These are phyloP conservation scores for Cyberlindnera maritima DNA, from an alignment of 805 yeast genomes.

Conservation along the genomic window DNA sequence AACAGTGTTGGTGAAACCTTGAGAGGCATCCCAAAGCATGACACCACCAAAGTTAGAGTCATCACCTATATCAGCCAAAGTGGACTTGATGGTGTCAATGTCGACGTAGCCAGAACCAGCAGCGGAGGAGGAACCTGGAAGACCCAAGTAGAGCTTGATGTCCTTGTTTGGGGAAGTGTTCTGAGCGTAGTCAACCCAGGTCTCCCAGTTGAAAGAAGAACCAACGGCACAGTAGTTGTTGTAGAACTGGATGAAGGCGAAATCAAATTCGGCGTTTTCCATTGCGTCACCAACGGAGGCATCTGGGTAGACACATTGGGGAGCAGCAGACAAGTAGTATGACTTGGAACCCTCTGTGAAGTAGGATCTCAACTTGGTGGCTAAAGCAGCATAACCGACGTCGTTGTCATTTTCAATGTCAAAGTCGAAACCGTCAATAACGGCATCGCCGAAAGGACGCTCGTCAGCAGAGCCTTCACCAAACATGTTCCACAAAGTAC, in stretches of 20 bases:
- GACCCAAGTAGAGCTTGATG: slow-evolving; percentile 69
- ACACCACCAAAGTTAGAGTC: slow-evolving; percentile 82
- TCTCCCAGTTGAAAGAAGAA: slow-evolving; percentile 59
- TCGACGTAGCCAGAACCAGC: slow-evolving; percentile 59
- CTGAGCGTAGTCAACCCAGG: slow-evolving; percentile 68
- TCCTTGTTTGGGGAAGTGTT: slow-evolving; percentile 61
- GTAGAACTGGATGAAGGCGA: slow-evolving; percentile 84
- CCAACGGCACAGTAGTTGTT: slow-evolving; percentile 73
- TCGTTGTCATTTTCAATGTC: slow-evolving; percentile 72
- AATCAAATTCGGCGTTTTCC: slow-evolving; percentile 64
- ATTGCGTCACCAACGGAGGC: slow-evolving; percentile 58
- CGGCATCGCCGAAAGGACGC: slow-evolving; percentile 65
- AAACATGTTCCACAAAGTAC: slow-evolving; percentile 58
- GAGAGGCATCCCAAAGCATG: slow-evolving; percentile 90
- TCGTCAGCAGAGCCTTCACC: slow-evolving; percentile 57
- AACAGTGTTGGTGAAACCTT: slow-evolving; percentile 49
- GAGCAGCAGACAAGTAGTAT: slow-evolving; percentile 84
- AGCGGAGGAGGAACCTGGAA: slow-evolving; percentile 65
- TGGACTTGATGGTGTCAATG: slow-evolving; percentile 34
- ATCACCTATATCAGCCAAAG: slow-evolving; percentile 71
- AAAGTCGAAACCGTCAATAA: slow-evolving; percentile 90
- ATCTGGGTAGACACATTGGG: slow-evolving; percentile 90
- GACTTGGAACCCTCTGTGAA: slow-evolving; percentile 53
- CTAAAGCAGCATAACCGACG: slow-evolving; percentile 67
- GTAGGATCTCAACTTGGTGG: slow-evolving; percentile 48